Base-by-base conservation (phyloP, 192 early-diverging fungal species). In the Gamsiella multidivaricata region DNA sequence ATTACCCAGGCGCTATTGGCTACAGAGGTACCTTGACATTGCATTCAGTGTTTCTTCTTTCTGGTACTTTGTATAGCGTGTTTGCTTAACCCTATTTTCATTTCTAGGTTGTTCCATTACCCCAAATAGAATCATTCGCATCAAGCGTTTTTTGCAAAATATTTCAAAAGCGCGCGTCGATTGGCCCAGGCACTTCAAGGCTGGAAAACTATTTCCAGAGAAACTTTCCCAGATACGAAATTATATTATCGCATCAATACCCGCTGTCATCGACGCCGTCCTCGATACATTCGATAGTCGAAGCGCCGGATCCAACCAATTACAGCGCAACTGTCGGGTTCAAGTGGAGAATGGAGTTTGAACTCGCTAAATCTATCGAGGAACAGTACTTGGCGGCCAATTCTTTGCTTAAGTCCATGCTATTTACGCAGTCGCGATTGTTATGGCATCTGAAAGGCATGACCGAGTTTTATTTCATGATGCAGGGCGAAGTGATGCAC, bases 391-490 rank as follows among this genome's bases (percentile, higher is more conserved):
- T 31, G 34, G 17, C 23, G 0, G 28, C 55, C n/a, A 78, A 78
- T 32, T 15, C 60, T 3, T 2, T 64, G n/a, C 61, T 78, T 4
- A 78, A 78, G 14, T 57, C 74, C 3, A 47, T 64, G 20, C 53
- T 78, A 0, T 63, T 63, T 18, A 47, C 53, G 0, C 58, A 62
- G n/a, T 78, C 53, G 7, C 39, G 34, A 8, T 41, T 78, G 23
- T 4, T 57, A 11, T 78, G 74, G 74, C 74, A 78, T 52, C 47
- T 78, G 37, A 53, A 23, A 18, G 74, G 74, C 1, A 78, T 78
- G 74, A 47, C 49, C 12, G 74, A 78, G 42, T 78, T 78, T 41
- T 69, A 69, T 39, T 78, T 78, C 10, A 78, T 78, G 74, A 56
- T 78, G 65, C 65, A 78, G 47, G 74, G 74, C 5, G 61, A 58